Percentiles rank a stretch among this genome's conserved stretches.
These are phyloP conservation scores for Phytophthora multivora DNA, from an alignment of 352 stramenopile species.

Conservation along the genomic window DNA sequence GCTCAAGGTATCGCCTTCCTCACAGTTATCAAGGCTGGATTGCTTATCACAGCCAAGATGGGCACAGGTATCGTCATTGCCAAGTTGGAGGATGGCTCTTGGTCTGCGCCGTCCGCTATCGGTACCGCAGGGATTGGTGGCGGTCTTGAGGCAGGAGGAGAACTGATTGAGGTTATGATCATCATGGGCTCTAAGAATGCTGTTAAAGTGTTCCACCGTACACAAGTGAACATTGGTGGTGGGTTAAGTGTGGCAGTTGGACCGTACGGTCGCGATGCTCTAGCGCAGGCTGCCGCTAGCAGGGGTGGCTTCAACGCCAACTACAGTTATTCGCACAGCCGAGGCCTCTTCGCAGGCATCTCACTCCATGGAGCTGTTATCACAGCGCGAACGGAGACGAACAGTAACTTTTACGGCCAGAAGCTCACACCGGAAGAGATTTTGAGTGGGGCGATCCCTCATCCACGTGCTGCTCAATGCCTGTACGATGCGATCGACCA, in stretches of 20 bases:
- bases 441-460: conserved; percentile 59
- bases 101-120: conserved; percentile 94
- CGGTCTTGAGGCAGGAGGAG: conserved; percentile 88
- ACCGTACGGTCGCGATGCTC: conserved; percentile 86
- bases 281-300: conserved; percentile 81
- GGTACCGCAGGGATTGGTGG: conserved; percentile 89
- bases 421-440: conserved; percentile 82
- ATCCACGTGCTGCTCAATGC: conserved; percentile 66
- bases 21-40: conserved; percentile 82
- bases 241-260: conserved; percentile 91
- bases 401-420: conserved; percentile 95
- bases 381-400: conserved; percentile 89
- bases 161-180: conserved; percentile 95
- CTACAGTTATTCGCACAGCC: conserved; percentile 94
- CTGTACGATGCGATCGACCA: conserved; percentile 80
- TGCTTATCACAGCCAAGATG: conserved; percentile 85
- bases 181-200: conserved; percentile 92
- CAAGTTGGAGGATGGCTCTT: conserved; percentile 82
- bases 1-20: conserved; percentile 86
- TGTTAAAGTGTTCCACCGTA: conserved; percentile 91
- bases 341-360: conserved; percentile 93
- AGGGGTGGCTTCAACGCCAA: conserved; percentile 86
- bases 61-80: conserved; percentile 91
- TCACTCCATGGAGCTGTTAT: conserved; percentile 94
- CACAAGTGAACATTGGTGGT: conserved; percentile 91